Base-by-base conservation (phyloP, 2,329 filamentous ascomycete genomes). In the Didymella keratinophila region DNA sequence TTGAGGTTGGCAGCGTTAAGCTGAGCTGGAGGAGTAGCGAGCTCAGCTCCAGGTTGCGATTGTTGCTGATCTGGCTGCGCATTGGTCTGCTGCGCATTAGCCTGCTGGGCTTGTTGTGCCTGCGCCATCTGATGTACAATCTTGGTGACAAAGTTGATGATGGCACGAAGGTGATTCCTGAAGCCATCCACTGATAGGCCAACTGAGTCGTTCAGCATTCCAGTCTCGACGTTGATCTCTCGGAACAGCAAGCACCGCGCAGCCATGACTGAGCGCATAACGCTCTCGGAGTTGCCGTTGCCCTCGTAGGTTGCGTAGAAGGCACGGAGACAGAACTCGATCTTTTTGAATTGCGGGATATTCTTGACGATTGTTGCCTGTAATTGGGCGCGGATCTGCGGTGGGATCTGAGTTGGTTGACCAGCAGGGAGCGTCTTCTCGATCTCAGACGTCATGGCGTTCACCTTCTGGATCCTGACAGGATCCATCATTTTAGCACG, bases 1-100 rank as follows among this genome's bases (percentile, higher is more conserved):
- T 70, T 75, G 56, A 76, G 65, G 53, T 78, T 78, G 25, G 69
- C 74, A 42, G 72, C 73, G 58, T 75, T 78, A 41, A 78, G 67
- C 63, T 75, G 72, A 52, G 69, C 65, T 48, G 65, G 66, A 37
- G 50, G 54, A 5, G 56, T 52, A 14, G 36, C 52, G 32, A 55
- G 45, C 25, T 55, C 56, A 47, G 65, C 56, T 46, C 58, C 53
- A 54, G 59, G 52, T 56, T 66, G 64, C 39, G 52, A 28, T 28
- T 66, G 62, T 44, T 67, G 65, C 23, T 46, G 21, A 9, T 27
- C 37, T 30, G 65, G 60, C 54, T 65, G 65, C 9, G 61, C 58
- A 49, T 62, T 59, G 36, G 52, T 30, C 21, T 54, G 59, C 42
- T 66, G 66, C 9, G 61, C 58, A 49, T 62, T 59, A 32, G 52